Evolutionary conservation across 495 filamentous ascomycete species (phyloP).

Genomic region (Penicillium coprophilum): DNA sequence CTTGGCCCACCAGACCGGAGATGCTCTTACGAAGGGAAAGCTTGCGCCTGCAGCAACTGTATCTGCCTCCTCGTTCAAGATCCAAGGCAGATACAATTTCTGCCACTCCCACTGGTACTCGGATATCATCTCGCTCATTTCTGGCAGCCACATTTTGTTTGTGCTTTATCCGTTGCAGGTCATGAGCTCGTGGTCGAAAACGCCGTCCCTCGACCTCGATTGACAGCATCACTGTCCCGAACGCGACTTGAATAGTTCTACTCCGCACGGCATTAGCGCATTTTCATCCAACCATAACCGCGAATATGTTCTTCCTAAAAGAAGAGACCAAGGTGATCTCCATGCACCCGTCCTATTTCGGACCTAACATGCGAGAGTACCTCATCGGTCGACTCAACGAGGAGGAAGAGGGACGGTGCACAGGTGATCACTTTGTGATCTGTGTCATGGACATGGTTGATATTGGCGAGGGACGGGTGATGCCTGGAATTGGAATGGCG

Average conservation of each 20-base stretch:
- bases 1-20: constrained; percentile 11
- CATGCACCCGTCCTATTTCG: constrained; percentile 95
- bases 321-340: constrained; percentile 90
- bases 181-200: constrained; percentile 23
- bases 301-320: constrained; percentile 91
- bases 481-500: constrained; percentile 83
- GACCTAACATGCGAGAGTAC: constrained; percentile 82
- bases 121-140: constrained; percentile 11
- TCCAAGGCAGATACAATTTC: constrained; percentile 17
- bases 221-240: constrained; percentile 8
- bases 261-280: neutral
- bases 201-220: constrained; percentile 18
- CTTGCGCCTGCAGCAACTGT: constrained; percentile 17
- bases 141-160: neutral
- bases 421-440: constrained; percentile 91
- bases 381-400: constrained; percentile 81
- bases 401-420: constrained; percentile 91
- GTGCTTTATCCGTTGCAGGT: constrained; percentile 13
- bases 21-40: constrained; percentile 14
- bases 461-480: constrained; percentile 86
- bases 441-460: constrained; percentile 93
- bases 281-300: constrained; percentile 7
- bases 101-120: constrained; percentile 2
- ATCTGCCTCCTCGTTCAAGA: constrained; percentile 15
- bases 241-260: constrained; percentile 1